These are phyloP conservation scores for Mycena pura DNA, from an alignment of 768 basidiomycete species.

Conservation along the genomic window DNA sequence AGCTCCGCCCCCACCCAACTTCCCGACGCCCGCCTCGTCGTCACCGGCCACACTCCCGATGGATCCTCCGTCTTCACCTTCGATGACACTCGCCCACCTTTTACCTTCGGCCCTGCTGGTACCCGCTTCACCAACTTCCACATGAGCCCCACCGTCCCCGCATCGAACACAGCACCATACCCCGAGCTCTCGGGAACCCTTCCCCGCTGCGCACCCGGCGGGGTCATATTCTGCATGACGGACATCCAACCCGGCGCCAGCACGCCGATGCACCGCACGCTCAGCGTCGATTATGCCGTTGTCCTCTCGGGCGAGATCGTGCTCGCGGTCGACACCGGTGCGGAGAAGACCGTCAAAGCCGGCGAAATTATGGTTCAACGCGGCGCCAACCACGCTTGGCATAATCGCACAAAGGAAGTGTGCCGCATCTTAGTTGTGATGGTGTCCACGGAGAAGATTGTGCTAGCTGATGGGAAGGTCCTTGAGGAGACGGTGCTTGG, in stretches of 20 bases:
- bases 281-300: slow-evolving; percentile 10
- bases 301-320: slow-evolving; percentile 18
- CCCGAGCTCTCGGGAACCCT: slow-evolving; percentile 8
- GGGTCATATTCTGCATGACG: slow-evolving; percentile 20
- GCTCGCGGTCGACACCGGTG: slow-evolving; percentile 4
- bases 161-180: slow-evolving; percentile 16
- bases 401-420: slow-evolving; percentile 6
- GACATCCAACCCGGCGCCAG: slow-evolving; percentile 19
- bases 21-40: slow-evolving; percentile 12
- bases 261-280: slow-evolving; percentile 11
- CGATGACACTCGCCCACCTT: slow-evolving; percentile 12
- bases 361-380: slow-evolving; percentile 20
- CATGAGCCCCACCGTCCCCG: slow-evolving; percentile 8
- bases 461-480: slow-evolving; percentile 6
- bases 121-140: slow-evolving; percentile 18
- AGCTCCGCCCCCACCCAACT: neutral
- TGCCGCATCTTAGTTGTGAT: slow-evolving; percentile 10
- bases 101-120: slow-evolving; percentile 12
- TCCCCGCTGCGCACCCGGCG: slow-evolving; percentile 9
- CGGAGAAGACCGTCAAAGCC: slow-evolving; percentile 13
- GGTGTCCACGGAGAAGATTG: slow-evolving; percentile 13
- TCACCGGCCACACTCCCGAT: slow-evolving; percentile 6
- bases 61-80: slow-evolving; percentile 17
- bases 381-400: slow-evolving; percentile 14
- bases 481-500: slow-evolving; percentile 9